Evolutionary conservation across 2,329 filamentous ascomycete genomes (phyloP).

Genomic region (Apiospora rasikravindrae): DNA sequence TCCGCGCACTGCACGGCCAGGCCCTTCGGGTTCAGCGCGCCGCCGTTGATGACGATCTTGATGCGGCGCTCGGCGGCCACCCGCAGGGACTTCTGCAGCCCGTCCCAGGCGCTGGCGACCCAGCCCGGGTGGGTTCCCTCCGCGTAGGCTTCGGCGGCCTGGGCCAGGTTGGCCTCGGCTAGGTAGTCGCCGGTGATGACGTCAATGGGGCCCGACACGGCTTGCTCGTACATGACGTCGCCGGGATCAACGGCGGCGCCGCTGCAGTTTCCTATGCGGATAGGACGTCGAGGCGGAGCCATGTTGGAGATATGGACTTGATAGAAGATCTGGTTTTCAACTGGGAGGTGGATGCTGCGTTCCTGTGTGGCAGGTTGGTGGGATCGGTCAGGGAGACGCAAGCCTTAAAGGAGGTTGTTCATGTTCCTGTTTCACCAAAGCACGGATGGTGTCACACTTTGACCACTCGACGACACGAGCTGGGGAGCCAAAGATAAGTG

Average conservation of each 20-base stretch:
- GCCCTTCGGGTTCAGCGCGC: conserved; percentile 56
- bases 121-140: conserved; percentile 39
- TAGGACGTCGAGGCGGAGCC: conserved; percentile 24
- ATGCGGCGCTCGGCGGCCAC: conserved; percentile 47
- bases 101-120: conserved; percentile 42
- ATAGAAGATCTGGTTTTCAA: neutral
- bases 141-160: conserved; percentile 42
- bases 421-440: neutral
- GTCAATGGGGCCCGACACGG: conserved; percentile 44
- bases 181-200: conserved; percentile 48
- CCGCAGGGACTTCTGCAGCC: conserved; percentile 28
- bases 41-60: conserved; percentile 59
- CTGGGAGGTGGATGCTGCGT: neutral
- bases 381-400: neutral
- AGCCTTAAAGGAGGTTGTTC: too few relatives aligned
- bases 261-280: conserved; percentile 33
- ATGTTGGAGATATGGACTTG: neutral
- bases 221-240: conserved; percentile 31
- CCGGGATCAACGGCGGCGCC: conserved; percentile 30
- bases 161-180: conserved; percentile 57
- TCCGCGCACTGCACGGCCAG: conserved; percentile 60
- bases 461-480: neutral
- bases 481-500: neutral
- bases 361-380: neutral
- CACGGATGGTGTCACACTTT: neutral